These are phyloP conservation scores for Diplogelasinospora grovesii DNA, from an alignment of 495 filamentous ascomycete genomes.

Conservation along the genomic window DNA sequence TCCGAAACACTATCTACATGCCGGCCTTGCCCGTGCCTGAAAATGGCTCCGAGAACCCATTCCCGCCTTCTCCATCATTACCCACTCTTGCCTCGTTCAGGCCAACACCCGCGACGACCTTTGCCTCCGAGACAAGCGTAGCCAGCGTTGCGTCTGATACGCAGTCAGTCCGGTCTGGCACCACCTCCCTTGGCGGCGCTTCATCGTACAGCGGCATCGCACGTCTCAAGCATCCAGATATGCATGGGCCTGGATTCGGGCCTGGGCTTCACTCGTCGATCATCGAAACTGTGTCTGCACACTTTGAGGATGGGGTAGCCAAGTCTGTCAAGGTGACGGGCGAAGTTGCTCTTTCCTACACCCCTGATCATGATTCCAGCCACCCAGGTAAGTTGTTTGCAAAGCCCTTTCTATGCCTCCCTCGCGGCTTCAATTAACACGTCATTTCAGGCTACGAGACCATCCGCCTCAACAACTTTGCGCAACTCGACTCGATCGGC, in stretches of 20 bases:
- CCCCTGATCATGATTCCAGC: slow-evolving; percentile 44
- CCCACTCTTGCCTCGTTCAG: slow-evolving; percentile 26
- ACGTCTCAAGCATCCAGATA: slow-evolving; percentile 68
- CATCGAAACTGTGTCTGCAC: slow-evolving; percentile 82
- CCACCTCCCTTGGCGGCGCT: slow-evolving; percentile 59
- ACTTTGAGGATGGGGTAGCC: slow-evolving; percentile 67
- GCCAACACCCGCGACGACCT: slow-evolving; percentile 35
- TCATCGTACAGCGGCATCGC: slow-evolving; percentile 41
- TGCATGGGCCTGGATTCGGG: slow-evolving; percentile 60
- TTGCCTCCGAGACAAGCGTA: slow-evolving; percentile 46
- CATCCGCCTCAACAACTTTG: slow-evolving; percentile 86
- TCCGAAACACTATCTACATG: slow-evolving; percentile 80
- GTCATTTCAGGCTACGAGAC: slow-evolving; percentile 45
- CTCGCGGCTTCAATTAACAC: slow-evolving; percentile 10
- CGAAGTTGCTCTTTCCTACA: slow-evolving; percentile 85
- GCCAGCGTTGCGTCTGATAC: slow-evolving; percentile 68
- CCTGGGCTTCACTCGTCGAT: slow-evolving; percentile 84
- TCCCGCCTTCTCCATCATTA: slow-evolving; percentile 41
- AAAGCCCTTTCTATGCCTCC: not conserved
- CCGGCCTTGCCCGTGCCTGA: slow-evolving; percentile 41
- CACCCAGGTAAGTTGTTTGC: slow-evolving; percentile 18
- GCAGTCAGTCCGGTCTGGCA: slow-evolving; percentile 82
- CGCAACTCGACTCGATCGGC: slow-evolving; percentile 85
- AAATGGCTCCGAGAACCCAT: slow-evolving; percentile 33
- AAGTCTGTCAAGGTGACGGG: slow-evolving; percentile 72